Conservation (phyloP, 2,329 filamentous ascomycete species). For the Didymella sp. region DNA sequence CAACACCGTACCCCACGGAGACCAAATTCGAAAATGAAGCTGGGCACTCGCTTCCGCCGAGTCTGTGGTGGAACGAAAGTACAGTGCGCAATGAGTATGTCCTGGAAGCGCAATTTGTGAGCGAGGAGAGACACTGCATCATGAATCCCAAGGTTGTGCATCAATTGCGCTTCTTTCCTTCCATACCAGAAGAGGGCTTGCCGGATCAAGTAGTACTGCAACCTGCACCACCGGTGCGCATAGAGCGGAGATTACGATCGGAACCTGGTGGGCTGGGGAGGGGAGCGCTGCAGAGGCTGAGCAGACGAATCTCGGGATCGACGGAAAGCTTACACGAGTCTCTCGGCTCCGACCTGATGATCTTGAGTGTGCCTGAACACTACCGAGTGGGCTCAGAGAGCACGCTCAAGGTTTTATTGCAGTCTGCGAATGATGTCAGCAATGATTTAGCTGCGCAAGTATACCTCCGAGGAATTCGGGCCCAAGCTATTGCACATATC, state of each 20-base stretch:
- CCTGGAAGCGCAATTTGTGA: conserved; percentile 27
- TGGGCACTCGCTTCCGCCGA: conserved; percentile 29
- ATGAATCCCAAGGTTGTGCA: conserved; percentile 27
- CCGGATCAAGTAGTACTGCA: conserved; percentile 3
- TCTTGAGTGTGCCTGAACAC: not conserved
- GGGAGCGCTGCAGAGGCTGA: not conserved
- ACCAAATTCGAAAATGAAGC: conserved; percentile 21
- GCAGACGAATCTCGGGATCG: not conserved
- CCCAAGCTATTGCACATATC: conserved; percentile 24
- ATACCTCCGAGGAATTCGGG: conserved; percentile 31
- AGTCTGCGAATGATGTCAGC: conserved; percentile 15
- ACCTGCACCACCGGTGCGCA: not conserved
- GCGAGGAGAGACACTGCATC: conserved; percentile 22
- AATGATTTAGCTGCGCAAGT: conserved; percentile 19
- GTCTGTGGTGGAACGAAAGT: conserved; percentile 26
- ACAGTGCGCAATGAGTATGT: conserved; percentile 29
- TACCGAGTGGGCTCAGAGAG: not conserved
- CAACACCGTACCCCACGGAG: conserved; percentile 16
- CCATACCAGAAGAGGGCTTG: conserved; percentile 19
- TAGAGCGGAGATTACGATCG: not conserved
- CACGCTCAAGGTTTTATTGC: conserved; percentile 20
- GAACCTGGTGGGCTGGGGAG: not conserved
- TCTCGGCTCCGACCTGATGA: not conserved
- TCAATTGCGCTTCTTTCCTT: conserved; percentile 29
- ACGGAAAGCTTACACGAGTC: not conserved